These are phyloP conservation scores for Volvariella volvacea DNA, from an alignment of 1,284 basidiomycete genomes.

Conservation along the genomic window DNA sequence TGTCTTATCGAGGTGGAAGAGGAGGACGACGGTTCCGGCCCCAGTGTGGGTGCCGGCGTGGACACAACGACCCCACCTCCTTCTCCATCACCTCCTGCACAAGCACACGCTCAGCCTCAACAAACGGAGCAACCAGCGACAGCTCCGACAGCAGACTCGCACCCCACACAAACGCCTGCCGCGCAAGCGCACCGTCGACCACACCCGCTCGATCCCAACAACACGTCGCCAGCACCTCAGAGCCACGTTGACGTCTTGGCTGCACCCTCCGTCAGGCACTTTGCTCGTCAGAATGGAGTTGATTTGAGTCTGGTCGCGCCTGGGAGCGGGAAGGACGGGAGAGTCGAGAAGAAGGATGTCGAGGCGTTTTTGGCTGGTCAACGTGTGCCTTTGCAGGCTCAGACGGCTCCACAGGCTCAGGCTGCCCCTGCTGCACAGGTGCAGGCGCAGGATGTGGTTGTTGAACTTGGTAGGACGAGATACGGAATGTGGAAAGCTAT, in stretches of 20 bases:
- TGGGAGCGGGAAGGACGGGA: slow-evolving; percentile 71
- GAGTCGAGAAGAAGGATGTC: slow-evolving; percentile 74
- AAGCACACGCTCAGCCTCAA: slow-evolving; percentile 4
- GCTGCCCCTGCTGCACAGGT: slow-evolving; percentile 4
- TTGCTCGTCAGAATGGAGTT: slow-evolving; percentile 62
- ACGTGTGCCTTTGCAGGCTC: slow-evolving; percentile 6
- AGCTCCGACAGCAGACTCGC: not conserved
- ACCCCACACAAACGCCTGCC: slow-evolving; percentile 2
- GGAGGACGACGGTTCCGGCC: slow-evolving; percentile 23
- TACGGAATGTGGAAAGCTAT: slow-evolving; percentile 87
- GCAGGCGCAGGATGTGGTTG: slow-evolving; percentile 38
- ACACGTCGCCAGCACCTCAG: slow-evolving; percentile 12
- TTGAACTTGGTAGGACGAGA: slow-evolving; percentile 74
- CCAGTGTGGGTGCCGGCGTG: not conserved
- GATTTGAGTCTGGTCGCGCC: slow-evolving; percentile 53
- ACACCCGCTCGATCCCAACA: slow-evolving; percentile 67
- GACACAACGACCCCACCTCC: slow-evolving; percentile 4
- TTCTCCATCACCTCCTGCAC: not conserved
- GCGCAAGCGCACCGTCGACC: slow-evolving; percentile 15
- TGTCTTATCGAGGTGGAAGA: slow-evolving; percentile 82
- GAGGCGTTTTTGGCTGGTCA: slow-evolving; percentile 45
- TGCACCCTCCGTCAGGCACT: slow-evolving; percentile 73
- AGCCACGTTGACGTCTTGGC: slow-evolving; percentile 42
- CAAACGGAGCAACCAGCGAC: slow-evolving; percentile 4
- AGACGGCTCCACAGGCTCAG: slow-evolving; percentile 2